Evolutionary conservation across 1,284 basidiomycete genomes (phyloP).

Genomic region (Tylopilus orsonianus): DNA sequence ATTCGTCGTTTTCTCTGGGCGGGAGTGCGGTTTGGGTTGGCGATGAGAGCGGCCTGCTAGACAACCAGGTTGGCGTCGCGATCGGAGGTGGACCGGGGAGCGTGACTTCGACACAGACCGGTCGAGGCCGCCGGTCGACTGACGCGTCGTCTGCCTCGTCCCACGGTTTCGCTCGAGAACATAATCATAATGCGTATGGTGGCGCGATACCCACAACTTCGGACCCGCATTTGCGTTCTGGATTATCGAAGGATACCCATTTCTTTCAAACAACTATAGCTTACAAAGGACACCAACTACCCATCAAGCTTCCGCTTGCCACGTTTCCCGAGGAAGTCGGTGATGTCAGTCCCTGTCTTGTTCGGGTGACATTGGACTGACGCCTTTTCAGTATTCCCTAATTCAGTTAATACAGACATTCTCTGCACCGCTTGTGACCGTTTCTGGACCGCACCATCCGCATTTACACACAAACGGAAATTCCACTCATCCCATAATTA

Average conservation of each 20-base stretch:
- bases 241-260: constrained; percentile 84
- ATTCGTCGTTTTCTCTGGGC: constrained; percentile 68
- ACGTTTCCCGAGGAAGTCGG: constrained; percentile 94
- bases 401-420: constrained; percentile 90
- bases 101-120: constrained; percentile 38
- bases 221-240: constrained; percentile 46
- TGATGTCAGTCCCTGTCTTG: constrained; percentile 61
- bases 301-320: constrained; percentile 83
- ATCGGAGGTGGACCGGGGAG: constrained; percentile 39
- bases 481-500: constrained; percentile 89
- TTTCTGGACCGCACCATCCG: constrained; percentile 81
- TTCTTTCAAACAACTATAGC: constrained; percentile 85
- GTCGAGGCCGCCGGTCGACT: constrained; percentile 62
- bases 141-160: constrained; percentile 72
- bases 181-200: constrained; percentile 29
- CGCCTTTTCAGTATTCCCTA: constrained; percentile 75
- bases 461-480: constrained; percentile 91
- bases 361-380: constrained; percentile 11
- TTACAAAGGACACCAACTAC: constrained; percentile 77
- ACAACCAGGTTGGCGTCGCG: constrained; percentile 36
- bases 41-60: constrained; percentile 57
- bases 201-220: constrained; percentile 40
- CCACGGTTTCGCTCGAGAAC: constrained; percentile 26
- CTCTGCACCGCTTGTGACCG: constrained; percentile 60
- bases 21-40: constrained; percentile 80